Evolutionary conservation across 805 yeast genomes (phyloP).

Genomic region (Starmerella apis): DNA sequence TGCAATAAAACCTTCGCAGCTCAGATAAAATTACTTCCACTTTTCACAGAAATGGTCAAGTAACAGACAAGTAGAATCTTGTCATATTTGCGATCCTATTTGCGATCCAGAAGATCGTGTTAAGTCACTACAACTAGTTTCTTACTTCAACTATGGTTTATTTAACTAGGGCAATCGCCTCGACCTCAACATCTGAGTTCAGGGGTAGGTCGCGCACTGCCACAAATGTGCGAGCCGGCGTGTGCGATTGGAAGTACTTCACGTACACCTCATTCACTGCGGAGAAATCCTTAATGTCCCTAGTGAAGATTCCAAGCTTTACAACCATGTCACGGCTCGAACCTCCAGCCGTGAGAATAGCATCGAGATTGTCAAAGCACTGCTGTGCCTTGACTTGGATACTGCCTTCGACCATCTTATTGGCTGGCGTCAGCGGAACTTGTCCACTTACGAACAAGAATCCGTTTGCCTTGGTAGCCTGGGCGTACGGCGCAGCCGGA

Average conservation of each 20-base stretch:
- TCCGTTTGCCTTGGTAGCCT: slow-evolving; percentile 85
- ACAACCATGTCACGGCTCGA: slow-evolving; percentile 74
- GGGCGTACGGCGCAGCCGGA: slow-evolving; percentile 94
- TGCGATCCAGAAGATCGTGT: too few species aligned
- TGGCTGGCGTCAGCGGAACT: slow-evolving; percentile 74
- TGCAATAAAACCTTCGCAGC: too few species aligned
- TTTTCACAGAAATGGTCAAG: too few species aligned
- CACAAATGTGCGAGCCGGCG: slow-evolving; percentile 95
- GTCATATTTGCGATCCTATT: too few species aligned
- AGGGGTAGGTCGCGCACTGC: slow-evolving; percentile 88
- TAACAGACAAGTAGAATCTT: too few species aligned
- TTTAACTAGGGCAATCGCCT: slow-evolving; percentile 57
- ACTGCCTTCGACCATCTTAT: slow-evolving; percentile 69
- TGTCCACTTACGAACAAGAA: slow-evolving; percentile 90
- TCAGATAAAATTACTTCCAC: too few species aligned
- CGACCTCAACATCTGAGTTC: slow-evolving; percentile 79
- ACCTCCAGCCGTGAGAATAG: slow-evolving; percentile 73
- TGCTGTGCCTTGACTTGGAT: slow-evolving; percentile 38
- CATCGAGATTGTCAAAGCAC: slow-evolving; percentile 36
- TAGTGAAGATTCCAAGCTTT: slow-evolving; percentile 79
- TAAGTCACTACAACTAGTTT: too few species aligned
- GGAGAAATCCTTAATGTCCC: slow-evolving; percentile 79
- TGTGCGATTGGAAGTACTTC: slow-evolving; percentile 32
- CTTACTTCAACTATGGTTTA: too few species aligned
- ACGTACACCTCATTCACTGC: slow-evolving; percentile 79